Conservation (phyloP, 331 rosid genomes). For the Pyrus hybrid region DNA sequence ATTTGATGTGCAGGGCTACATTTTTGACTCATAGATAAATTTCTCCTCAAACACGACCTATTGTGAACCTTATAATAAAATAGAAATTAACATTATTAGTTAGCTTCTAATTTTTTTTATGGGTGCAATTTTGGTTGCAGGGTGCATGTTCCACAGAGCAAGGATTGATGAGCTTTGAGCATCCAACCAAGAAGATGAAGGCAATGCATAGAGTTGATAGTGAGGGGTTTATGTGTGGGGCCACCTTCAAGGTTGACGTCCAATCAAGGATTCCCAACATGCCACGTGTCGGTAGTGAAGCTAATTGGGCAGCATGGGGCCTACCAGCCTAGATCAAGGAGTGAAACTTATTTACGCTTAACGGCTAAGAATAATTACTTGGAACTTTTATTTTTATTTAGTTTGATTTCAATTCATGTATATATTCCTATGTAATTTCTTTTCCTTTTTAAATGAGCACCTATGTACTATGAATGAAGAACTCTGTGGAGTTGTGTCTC, state of each 20-base stretch:
- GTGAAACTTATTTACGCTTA: background rate
- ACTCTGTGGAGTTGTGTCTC: no score
- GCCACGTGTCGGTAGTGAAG: slow-evolving; percentile 99
- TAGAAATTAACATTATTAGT: no score
- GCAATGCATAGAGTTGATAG: slow-evolving; percentile 94
- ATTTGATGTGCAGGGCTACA: rapidly evolving
- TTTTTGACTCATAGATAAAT: no score
- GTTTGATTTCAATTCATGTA: background rate
- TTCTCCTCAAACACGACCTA: no score
- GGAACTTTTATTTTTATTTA: background rate
- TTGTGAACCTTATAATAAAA: no score
- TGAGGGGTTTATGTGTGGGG: slow-evolving; percentile 91
- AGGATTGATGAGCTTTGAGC: slow-evolving; percentile 78
- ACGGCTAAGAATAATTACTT: background rate
- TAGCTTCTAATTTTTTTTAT: background rate
- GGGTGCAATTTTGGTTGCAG: slow-evolving; percentile 32
- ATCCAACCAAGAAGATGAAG: slow-evolving; percentile 82
- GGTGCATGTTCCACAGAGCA: slow-evolving; percentile 84
- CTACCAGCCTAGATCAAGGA: slow-evolving; percentile 5
- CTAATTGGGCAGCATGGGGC: slow-evolving; percentile 82
- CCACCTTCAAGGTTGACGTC: slow-evolving; percentile 74
- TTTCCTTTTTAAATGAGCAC: background rate
- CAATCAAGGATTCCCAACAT: slow-evolving; percentile 52
- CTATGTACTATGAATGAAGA: background rate
- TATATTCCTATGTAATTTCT: background rate